Evolutionary conservation across 306 rosid species (phyloP).

Genomic region (Mimosa pudica): DNA sequence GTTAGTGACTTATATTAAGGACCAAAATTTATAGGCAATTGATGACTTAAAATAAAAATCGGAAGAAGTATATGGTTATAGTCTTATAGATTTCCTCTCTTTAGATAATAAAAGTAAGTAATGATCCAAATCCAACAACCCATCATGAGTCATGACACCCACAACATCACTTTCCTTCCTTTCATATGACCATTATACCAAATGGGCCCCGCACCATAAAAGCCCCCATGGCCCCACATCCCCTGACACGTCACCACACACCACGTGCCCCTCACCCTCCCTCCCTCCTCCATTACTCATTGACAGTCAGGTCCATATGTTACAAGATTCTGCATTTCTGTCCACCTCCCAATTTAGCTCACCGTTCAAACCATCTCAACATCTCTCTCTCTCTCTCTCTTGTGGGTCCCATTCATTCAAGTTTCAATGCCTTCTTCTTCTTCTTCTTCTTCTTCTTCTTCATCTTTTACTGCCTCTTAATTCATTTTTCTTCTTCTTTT

Average conservation of each 20-base stretch:
- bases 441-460: no score
- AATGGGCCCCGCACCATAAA: not conserved
- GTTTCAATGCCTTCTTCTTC: no score
- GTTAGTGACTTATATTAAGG: no score
- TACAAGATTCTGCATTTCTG: slow-evolving; percentile 29
- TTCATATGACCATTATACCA: not conserved
- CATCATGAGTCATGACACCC: no score
- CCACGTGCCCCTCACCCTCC: not conserved
- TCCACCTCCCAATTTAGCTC: slow-evolving; percentile 49
- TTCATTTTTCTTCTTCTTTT: no score
- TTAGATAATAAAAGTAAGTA: not conserved
- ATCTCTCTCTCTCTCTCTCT: slow-evolving; percentile 37
- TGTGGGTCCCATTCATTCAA: not conserved
- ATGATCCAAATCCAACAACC: not conserved
- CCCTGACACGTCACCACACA: not conserved
- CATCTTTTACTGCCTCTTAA: no score
- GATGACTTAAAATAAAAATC: no score
- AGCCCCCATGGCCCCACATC: not conserved
- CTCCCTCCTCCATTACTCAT: not conserved
- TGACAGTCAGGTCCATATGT: slow-evolving; percentile 36
- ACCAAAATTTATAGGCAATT: no score
- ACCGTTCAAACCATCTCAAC: slow-evolving; percentile 52
- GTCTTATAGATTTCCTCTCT: no score
- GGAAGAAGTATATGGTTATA: no score
- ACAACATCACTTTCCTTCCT: not conserved